Evolutionary conservation across 148 eudicot genomes (phyloP), one percentile per base, ranked within the genome.

Genomic region (Oxyria digyna): DNA sequence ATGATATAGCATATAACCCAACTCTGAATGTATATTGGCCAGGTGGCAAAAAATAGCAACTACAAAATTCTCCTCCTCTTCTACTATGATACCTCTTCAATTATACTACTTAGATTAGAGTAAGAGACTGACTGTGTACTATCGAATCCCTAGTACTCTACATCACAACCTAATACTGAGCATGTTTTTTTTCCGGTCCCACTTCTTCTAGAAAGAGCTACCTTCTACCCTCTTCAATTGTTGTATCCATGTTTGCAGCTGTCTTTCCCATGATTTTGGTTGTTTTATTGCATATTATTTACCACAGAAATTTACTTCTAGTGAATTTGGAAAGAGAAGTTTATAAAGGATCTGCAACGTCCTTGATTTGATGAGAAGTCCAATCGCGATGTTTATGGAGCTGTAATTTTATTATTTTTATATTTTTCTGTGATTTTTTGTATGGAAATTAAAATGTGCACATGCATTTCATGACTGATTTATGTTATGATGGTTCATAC

Each of bases 401-500:
- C 10, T 50, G 59, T 8, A 21, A 21, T 50, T 7, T 20, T 14
- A 20, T 50, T 50, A 50, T 50, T 50, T 21, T 21, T 21, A 14
- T 59, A 29, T 59, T 27, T 59, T 15, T 8, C 65, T 59, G 23
- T 29, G 37, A 59, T 59, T 4, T 29, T 18, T 31, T 24, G 0
- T 26, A 57, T 15, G 27, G 3, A 29, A 29, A 59, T 20, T 14
- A 1, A 27, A 54, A 14, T 59, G 13, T 59, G 65, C 65, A 59
- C 37, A 59, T 14, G 65, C 20, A 29, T 29, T 31, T 3, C 20
- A 29, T 59, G n/a, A 59, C 18, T 31, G 1, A 42, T 35, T 77
- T 14, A 11, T 50, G 67, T 72, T 76, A 49, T 52, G 29, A 74
- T 62, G 77, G 42, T 79, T 66, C 75, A 48, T 82, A 40, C 87